phyloP scores from a whole-genome alignment of 768 basidiomycete genomes.

The Paxillus ammoniavirescens region DNA sequence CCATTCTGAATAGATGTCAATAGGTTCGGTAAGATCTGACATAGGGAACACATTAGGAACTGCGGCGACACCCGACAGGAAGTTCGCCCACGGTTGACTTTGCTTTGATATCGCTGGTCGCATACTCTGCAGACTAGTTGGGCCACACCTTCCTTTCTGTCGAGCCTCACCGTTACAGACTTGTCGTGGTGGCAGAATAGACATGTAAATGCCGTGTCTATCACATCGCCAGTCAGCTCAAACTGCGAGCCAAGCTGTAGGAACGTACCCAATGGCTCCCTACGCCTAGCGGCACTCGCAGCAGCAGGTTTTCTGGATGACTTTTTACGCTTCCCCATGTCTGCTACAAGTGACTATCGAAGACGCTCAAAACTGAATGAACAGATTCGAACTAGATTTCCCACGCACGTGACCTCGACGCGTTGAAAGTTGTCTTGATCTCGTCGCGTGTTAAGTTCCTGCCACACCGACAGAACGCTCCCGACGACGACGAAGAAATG shows the following conservation, averaged over 20 bases:
- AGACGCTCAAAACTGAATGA: not conserved
- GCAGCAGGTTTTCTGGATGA: slow-evolving; percentile 78
- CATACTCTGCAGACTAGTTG: slow-evolving; percentile 81
- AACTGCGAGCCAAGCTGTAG: not conserved
- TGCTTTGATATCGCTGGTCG: slow-evolving; percentile 85
- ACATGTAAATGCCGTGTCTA: slow-evolving; percentile 84
- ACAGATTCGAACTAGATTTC: not conserved
- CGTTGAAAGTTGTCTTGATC: slow-evolving; percentile 19
- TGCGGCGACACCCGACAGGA: not conserved
- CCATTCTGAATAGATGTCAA: slow-evolving; percentile 92
- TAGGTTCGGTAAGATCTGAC: slow-evolving; percentile 80
- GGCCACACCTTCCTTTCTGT: slow-evolving; percentile 82
- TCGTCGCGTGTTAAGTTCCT: slow-evolving; percentile 29
- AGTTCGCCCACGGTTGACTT: slow-evolving; percentile 71
- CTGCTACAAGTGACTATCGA: not conserved
- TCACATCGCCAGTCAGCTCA: slow-evolving; percentile 3
- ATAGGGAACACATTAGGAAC: slow-evolving; percentile 15
- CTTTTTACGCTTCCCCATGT: slow-evolving; percentile 91
- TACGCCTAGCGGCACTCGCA: slow-evolving; percentile 58
- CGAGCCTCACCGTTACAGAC: slow-evolving; percentile 80
- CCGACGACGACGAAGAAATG: slow-evolving; percentile 39
- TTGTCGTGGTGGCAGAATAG: slow-evolving; percentile 90
- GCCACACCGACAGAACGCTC: not conserved
- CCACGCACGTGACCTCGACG: slow-evolving; percentile 33
- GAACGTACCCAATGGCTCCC: slow-evolving; percentile 66